Evolutionary conservation across 805 yeast genomes (phyloP).

Genomic region (Metschnikowia colocasiae): DNA sequence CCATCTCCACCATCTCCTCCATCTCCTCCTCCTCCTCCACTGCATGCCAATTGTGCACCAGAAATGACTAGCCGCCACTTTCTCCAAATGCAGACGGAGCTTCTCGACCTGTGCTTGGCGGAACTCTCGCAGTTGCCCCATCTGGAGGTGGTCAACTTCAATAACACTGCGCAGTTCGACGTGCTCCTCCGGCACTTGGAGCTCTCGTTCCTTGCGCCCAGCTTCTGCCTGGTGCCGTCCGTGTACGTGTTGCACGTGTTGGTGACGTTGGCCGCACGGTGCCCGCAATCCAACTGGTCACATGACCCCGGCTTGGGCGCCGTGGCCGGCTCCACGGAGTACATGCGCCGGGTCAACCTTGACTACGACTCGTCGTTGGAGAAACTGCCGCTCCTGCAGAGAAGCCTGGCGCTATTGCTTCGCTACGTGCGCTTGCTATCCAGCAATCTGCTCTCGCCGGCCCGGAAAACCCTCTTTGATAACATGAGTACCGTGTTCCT

Average conservation of each 20-base stretch:
- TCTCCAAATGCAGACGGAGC: constrained; percentile 18
- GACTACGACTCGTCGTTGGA: constrained; percentile 19
- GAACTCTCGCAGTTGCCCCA: constrained; percentile 16
- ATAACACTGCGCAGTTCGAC: constrained; percentile 28
- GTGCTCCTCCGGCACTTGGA: constrained; percentile 27
- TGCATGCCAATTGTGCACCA: too few species aligned
- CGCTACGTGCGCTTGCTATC: constrained; percentile 8
- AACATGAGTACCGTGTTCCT: background rate
- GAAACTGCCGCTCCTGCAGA: constrained; percentile 21
- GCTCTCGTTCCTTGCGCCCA: constrained; percentile 9
- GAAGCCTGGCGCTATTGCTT: constrained; percentile 18
- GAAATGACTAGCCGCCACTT: constrained; percentile 6
- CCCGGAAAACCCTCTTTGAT: background rate
- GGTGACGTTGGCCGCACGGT: constrained; percentile 30
- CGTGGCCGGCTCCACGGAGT: constrained; percentile 21
- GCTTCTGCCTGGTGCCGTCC: constrained; percentile 24
- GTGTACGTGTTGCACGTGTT: constrained; percentile 25
- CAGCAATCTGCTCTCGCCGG: constrained; percentile 1
- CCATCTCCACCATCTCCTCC: background rate
- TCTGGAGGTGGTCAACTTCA: constrained; percentile 21
- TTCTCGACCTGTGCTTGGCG: constrained; percentile 23
- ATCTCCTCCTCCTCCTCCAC: too few species aligned
- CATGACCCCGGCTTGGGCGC: constrained; percentile 20
- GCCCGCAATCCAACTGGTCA: constrained; percentile 26
- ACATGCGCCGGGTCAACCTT: constrained; percentile 17